Evolutionary conservation across 2,329 filamentous ascomycete genomes (phyloP), one percentile per base, ranked within the genome.

Genomic region (Gremmenia infestans): DNA sequence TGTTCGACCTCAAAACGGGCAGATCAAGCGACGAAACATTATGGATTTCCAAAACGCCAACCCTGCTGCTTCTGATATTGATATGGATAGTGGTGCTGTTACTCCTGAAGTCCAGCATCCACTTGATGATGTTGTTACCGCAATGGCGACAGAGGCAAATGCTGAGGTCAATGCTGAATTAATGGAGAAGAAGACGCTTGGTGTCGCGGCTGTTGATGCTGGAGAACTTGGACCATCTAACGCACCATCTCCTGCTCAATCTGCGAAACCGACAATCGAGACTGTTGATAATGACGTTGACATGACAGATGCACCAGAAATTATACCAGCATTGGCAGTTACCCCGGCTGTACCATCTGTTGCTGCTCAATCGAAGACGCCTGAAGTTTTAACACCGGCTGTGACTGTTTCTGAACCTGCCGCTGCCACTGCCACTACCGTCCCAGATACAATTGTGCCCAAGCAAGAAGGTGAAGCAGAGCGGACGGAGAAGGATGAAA

Each of bases 1-100:
- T 15, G 80, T 91, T 42, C 67, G 66, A 48, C 72, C 71, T 36
- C 71, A 73, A 35, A 78, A 75, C 32, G 77, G 74, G 28, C 75
- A 72, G 54, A 76, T 77, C 62, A 78, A 78, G 17, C 75, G 75
- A 19, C 74, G 81, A 49, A 82, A 86, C 57, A 83, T 86, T 54
- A 81, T 80, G 71, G 83, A 85, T 62, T 81, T 80, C 66, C 75
- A 78, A 52, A 85, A 86, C 59, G 73, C 81, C 1, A 74, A 83
- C 60, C 73, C 61, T 32, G 65, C 75, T n/a, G 74, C 73, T 14
- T 65, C 65, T 22, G 79, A 80, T 63, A 75, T 78, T 28, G 80
- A 80, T 23, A 70, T 76, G 55, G 76, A 81, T 39, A 81, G 78
- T 61, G 79, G 75, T 28, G 70, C 77, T 48, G 76, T 67, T 50